Evolutionary conservation across 768 basidiomycete genomes (phyloP).

Genomic region (Rhodotorula graminis): DNA sequence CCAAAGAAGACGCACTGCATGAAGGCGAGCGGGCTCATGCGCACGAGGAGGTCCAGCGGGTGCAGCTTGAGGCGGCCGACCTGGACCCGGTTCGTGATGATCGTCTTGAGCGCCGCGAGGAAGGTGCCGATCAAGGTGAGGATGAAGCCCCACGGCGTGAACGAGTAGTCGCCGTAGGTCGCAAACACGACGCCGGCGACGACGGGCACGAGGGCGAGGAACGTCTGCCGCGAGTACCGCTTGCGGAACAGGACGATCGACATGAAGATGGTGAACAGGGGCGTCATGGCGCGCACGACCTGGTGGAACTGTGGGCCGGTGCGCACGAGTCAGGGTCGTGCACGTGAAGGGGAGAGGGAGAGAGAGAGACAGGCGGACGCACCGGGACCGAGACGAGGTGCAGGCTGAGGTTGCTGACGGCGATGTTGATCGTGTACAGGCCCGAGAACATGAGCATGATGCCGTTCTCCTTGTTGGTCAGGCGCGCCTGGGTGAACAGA

Average conservation of each 20-base stretch:
- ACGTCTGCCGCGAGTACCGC: conserved; percentile 58
- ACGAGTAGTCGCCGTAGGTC: conserved; percentile 85
- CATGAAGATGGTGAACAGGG: conserved; percentile 82
- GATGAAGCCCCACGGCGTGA: conserved; percentile 73
- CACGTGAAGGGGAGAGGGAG: background rate
- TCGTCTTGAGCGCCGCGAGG: conserved; percentile 88
- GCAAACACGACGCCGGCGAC: conserved; percentile 86
- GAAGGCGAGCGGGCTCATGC: conserved; percentile 88
- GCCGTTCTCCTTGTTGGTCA: conserved; percentile 55
- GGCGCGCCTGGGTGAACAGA: conserved; percentile 57
- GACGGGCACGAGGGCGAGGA: conserved; percentile 74
- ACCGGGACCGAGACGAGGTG: conserved; percentile 45
- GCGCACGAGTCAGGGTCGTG: background rate
- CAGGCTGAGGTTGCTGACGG: conserved; percentile 80
- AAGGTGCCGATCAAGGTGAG: conserved; percentile 85
- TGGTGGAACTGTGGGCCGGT: conserved; percentile 73
- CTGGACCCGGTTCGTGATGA: conserved; percentile 70
- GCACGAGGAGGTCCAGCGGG: conserved; percentile 78
- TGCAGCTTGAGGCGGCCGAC: conserved; percentile 54
- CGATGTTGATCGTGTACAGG: conserved; percentile 89
- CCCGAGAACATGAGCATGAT: conserved; percentile 75
- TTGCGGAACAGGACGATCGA: conserved; percentile 64
- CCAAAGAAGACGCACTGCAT: conserved; percentile 77
- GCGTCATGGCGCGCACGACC: conserved; percentile 86
- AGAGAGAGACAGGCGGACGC: conserved; percentile 2